Base-by-base conservation (phyloP, 163 green algal species). In the Scenedesmus sp. region DNA sequence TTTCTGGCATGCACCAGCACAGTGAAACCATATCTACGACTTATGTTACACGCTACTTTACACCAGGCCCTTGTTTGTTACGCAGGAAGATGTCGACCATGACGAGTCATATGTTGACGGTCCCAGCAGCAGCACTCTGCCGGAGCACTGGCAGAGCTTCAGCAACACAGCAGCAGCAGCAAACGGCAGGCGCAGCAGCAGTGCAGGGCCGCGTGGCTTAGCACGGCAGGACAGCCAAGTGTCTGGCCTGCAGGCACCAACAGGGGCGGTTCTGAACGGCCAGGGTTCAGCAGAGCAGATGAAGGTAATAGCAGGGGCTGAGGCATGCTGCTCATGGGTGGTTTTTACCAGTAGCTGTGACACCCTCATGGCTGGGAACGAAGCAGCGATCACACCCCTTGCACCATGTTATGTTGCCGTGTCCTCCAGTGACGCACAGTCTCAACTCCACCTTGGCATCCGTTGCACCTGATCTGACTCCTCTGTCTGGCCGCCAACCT, bases 81-180 rank as follows among this genome's bases (percentile, higher is more conserved):
- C 43, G 16, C 87, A 91, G 79, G 87, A 91, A 24, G 78, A 91
- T 43, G 87, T 91, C 7, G 56, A 87, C 15, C 79, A 91, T 37
- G 78, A 91, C 4, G 87, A 91, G 40, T 65, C 87, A 6, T 85
- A 86, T 24, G 43, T 80, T 53, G 76, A 78, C 37, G 78, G 73
- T 30, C 73, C 87, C n/a, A 35, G 46, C 16, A 87, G 37, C 87
- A 91, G 73, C 53, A 40, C 78, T 3, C 78, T 91, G 78, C 79
- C 87, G 82, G 87, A 91, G 33, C 56, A 87, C 53, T 91, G 87
- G 79, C 79, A 51, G 33, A 37, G 12, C 16, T 91, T 87, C 79
- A 87, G 78, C 44, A 61, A 70, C 42, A 49, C 68, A 53, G 68
- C 65, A 42, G 85, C 85, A 43, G 81, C 26, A 30, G 78, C 43